Evolutionary conservation across 2,329 filamentous ascomycete genomes (phyloP), one percentile per base, ranked within the genome.

Genomic region (Microascus cirrosus): DNA sequence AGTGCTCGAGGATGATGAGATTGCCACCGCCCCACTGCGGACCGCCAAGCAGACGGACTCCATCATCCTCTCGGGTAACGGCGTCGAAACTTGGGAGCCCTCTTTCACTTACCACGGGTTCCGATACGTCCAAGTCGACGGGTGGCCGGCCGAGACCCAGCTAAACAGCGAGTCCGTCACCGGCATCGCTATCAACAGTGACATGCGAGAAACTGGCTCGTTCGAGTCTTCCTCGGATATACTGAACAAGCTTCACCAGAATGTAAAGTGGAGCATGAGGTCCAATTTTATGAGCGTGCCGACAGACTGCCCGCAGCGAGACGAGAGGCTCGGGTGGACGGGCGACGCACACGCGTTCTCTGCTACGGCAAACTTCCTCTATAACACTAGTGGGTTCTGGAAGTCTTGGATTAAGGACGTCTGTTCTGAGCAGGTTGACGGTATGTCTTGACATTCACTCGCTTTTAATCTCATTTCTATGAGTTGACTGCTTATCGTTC

Each of bases 281-380:
- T 79, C 79, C 0, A 85, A 84, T 61, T 83, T 85, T 61, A 61
- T 84, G 3, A 75, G 73, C 0, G 66, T 84, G 0, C 80, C 80
- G 0, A 84, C 80, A 0, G 82, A 85, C 62, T 82, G 79, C 61
- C 79, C 79, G 0, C 78, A 82, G 60, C 70, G 78, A 1, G 78
- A 83, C 57, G 79, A 82, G 65, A 71, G 79, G 0, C 65, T 82
- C 7, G 75, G 76, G 22, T 80, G 80, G 81, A 78, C 75, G 1
- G 75, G 80, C n/a, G 76, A 81, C 61, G 68, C 72, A 8, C 75
- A 76, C 42, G 71, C 74, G 1, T 83, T 83, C 59, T 68, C 71
- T 0, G 74, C 77, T 0, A 76, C 78, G 0, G 74, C 77, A 0
- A 77, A 73, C 55, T 83, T 77, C 60, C 69, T 85, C 0, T 84